Evolutionary conservation across 2,329 filamentous ascomycete species (phyloP).

Genomic region (Penicillium sp.): DNA sequence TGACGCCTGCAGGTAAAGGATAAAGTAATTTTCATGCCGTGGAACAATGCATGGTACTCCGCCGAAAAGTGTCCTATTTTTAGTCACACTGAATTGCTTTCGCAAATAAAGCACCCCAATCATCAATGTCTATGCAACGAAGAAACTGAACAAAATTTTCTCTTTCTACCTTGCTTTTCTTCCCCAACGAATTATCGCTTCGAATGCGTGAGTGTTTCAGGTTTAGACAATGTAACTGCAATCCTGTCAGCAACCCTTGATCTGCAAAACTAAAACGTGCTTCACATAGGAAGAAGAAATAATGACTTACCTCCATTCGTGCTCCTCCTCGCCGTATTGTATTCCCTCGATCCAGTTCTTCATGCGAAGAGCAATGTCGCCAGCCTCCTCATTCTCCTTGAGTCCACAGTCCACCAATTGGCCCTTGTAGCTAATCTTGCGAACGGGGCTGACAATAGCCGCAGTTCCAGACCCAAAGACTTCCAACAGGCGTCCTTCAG

Average conservation of each 20-base stretch:
- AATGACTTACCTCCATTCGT: slow-evolving; percentile 74
- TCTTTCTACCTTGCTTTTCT: not conserved
- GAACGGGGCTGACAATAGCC: slow-evolving; percentile 85
- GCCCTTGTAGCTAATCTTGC: slow-evolving; percentile 85
- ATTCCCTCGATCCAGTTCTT: slow-evolving; percentile 96
- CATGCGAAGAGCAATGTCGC: slow-evolving; percentile 78
- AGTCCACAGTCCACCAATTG: slow-evolving; percentile 78
- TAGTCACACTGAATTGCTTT: too few species aligned
- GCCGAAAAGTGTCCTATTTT: too few species aligned
- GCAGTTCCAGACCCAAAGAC: slow-evolving; percentile 93
- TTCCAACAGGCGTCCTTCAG: slow-evolving; percentile 83
- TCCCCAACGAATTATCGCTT: not conserved
- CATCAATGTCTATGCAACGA: too few species aligned
- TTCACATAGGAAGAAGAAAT: not conserved
- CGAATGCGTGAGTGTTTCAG: too few species aligned
- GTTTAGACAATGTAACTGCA: slow-evolving; percentile 8
- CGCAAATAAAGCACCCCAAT: too few species aligned
- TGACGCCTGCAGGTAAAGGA: not conserved
- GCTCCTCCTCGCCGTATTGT: slow-evolving; percentile 90
- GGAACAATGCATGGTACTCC: too few species aligned
- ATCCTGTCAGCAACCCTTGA: not conserved
- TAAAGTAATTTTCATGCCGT: not conserved
- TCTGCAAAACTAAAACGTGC: not conserved
- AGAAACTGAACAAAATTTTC: not conserved
- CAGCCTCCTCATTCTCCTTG: slow-evolving; percentile 75